Evolutionary conservation across 2,329 filamentous ascomycete species (phyloP).

Genomic region (Ascochyta rabiei): DNA sequence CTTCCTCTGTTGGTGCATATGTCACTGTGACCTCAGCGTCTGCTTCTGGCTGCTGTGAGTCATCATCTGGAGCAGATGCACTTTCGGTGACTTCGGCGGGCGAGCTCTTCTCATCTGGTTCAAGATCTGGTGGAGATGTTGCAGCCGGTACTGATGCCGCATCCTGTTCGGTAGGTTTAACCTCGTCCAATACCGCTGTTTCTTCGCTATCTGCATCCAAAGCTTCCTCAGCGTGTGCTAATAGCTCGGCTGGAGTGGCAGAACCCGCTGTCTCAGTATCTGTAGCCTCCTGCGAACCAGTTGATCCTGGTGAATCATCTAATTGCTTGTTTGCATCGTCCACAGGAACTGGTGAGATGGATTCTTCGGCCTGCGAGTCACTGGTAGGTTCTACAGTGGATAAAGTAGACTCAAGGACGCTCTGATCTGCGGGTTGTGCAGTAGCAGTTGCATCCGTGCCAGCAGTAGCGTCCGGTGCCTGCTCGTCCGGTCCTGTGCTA

Average conservation of each 20-base stretch:
- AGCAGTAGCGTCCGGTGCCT: not conserved
- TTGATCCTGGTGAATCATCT: not conserved
- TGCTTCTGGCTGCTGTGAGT: not conserved
- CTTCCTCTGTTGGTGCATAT: not conserved
- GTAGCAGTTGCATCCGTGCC: not conserved
- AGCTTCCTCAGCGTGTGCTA: not conserved
- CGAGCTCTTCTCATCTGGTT: not conserved
- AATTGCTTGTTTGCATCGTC: not conserved
- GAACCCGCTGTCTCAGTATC: not conserved
- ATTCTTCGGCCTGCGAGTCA: not conserved
- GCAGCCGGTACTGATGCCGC: not conserved
- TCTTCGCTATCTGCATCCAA: not conserved
- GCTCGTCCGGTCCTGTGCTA: not conserved
- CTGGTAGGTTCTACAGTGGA: not conserved
- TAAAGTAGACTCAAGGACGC: not conserved
- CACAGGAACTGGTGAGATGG: not conserved
- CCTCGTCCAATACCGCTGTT: not conserved
- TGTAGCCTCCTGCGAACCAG: not conserved
- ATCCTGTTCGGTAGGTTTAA: not conserved
- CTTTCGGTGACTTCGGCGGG: not conserved
- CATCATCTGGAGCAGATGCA: not conserved
- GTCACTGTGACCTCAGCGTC: not conserved
- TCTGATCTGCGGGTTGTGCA: not conserved
- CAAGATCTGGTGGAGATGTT: not conserved
- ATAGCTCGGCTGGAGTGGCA: not conserved